Base-by-base conservation (phyloP, 495 filamentous ascomycete species). In the Penicillium desertorum region DNA sequence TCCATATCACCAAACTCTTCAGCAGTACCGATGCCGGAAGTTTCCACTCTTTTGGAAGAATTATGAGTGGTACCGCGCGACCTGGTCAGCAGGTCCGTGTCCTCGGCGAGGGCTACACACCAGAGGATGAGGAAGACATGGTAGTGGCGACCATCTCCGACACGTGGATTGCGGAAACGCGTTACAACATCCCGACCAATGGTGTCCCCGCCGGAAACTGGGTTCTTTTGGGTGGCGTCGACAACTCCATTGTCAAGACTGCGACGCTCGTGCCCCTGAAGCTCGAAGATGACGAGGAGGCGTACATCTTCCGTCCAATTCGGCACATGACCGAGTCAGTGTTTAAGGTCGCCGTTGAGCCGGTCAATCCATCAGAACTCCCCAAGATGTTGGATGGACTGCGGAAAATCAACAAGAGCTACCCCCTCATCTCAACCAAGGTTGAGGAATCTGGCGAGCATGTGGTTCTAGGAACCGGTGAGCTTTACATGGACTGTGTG, bases 381-480 rank as follows among this genome's bases (percentile, higher is more conserved):
- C 94, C 94, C 1, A 98, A 98, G 75, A 98, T 98, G 94, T 80
- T 98, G 45, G 94, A 98, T 68, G 94, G 94, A 48, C 81, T 98
- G 27, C 83, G 94, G 49, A 97, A 96, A 66, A 89, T 98, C 72
- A 96, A 96, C 79, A 98, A 98, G 74, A 92, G 87, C 69, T 98
- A 98, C 65, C 94, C 94, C 34, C 79, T 98, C 25, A 88, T 97
- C 52, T 90, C 89, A 44, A 98, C 94, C 9, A 98, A 98, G 72
- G 94, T 98, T 16, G 94, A 98, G 65, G 94, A 98, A 70, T 96
- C 91, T n/a, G 94, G 94, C 14, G 94, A 98, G 70, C 94, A 98
- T 71, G 85, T 98, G 57, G 83, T 98, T 42, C 81, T 98, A 20
- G 94, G 94, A 19, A 98, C 94, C 3, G 94, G 94, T 36, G 94